Base-by-base conservation (phyloP, 148 eudicot species). In the Limonium bicolor region DNA sequence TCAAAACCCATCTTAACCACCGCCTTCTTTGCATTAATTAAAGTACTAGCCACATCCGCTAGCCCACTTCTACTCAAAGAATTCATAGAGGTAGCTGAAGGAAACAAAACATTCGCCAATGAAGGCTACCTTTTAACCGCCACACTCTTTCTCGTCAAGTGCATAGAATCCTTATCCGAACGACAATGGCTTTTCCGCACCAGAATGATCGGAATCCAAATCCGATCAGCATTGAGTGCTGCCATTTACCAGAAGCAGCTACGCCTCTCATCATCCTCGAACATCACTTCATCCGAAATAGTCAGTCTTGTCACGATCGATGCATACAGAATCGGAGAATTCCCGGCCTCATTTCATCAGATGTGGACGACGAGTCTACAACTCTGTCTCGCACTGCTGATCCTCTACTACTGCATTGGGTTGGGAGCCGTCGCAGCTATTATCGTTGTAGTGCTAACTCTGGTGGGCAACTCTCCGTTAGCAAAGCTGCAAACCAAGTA, bases 291-390 rank as follows among this genome's bases (percentile, higher is more conserved):
- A 0, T 79, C 76, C 10, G 68, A 80, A 61, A 63, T 80, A n/a
- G 60, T 73, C 1, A 76, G 67, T 26, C 76, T 63, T 58, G 66
- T 57, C 17, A 71, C 67, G 0, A 68, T 79, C 16, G 87, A 79
- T 61, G 69, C 69, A 28, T 61, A 68, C 37, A 72, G 67, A 33
- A 66, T 69, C 12, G 82, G 82, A 2, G 82, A 79, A 50, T 72
- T 69, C 13, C 76, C 82, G 1, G 68, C 37, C 43, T 74, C 72
- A 72, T 62, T 74, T 50, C 87, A 74, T 50, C 70, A 71, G 30
- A 67, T 59, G 20, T 79, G 87, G 87, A 59, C 76, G 25, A 64
- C 57, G 10, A 16, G 51, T 26, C 68, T 75, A 7, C 82, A 75
- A 35, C 46, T 71, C 53, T 64, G 66, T 43, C 56, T 75, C 10